A percentile compares a stretch with the other conserved stretches of the same genome.
phyloP scores from a whole-genome alignment of 768 basidiomycete species.

The Mycena floridula region DNA sequence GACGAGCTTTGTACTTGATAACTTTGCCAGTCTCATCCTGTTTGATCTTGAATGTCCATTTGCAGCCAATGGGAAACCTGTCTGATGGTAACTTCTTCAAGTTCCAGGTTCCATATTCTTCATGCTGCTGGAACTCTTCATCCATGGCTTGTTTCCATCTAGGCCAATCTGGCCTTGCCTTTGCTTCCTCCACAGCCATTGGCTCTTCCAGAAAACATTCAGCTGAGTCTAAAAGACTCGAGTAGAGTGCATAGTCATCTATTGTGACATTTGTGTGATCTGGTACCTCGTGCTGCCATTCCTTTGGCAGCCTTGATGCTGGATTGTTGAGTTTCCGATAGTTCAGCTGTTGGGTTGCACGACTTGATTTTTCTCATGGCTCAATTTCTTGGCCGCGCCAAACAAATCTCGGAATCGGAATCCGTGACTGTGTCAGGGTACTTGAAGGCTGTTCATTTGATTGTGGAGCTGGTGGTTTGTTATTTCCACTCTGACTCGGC shows the following conservation, averaged over 20 bases:
- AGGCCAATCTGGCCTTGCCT: constrained; percentile 13
- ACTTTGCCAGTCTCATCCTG: constrained; percentile 24
- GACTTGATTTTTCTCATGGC: too few relatives aligned
- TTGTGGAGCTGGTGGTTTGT: neutral
- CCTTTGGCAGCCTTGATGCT: neutral
- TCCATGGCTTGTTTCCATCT: constrained; percentile 20
- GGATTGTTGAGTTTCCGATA: constrained; percentile 2
- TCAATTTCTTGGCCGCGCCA: too few relatives aligned
- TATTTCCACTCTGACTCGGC: neutral
- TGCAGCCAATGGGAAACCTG: constrained; percentile 18
- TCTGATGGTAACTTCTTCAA: constrained; percentile 16
- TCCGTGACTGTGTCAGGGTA: too few relatives aligned
- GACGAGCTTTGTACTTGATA: constrained; percentile 23
- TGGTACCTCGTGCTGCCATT: neutral
- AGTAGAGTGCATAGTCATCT: neutral
- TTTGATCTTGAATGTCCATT: constrained; percentile 31
- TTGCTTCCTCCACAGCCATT: constrained; percentile 3
- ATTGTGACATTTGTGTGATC: neutral
- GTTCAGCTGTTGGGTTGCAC: neutral
- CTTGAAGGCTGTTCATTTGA: constrained; percentile 1
- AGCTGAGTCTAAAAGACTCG: neutral
- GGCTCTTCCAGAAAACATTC: neutral
- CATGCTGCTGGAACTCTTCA: constrained; percentile 14
- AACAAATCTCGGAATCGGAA: too few relatives aligned
- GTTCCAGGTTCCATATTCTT: constrained; percentile 23